phyloP scores from a whole-genome alignment of 306 rosid genomes.

The Vigna mungo region DNA sequence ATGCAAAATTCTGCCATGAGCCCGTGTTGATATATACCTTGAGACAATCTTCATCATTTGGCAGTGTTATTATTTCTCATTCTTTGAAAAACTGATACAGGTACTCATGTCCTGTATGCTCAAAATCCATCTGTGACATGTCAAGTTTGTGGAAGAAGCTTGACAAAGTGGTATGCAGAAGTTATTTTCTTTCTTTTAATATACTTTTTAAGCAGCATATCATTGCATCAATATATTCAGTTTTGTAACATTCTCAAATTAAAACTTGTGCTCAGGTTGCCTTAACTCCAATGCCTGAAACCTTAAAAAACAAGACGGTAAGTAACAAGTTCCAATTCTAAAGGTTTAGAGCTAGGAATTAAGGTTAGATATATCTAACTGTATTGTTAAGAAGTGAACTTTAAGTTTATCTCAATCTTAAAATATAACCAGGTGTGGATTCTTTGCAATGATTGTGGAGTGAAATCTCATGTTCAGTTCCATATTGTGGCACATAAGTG shows the following conservation, averaged over 20 bases:
- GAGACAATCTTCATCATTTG: neutral
- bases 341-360: neutral
- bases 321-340: conserved; percentile 19
- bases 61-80: neutral
- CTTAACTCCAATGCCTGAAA: conserved; percentile 71
- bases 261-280: conserved; percentile 58
- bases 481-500: conserved; percentile 74
- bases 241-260: conserved; percentile 35
- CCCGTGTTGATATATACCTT: neutral
- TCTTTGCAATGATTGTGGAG: conserved; percentile 81
- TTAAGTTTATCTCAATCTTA: neutral
- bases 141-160: conserved; percentile 66
- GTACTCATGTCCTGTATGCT: conserved; percentile 80
- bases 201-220: neutral
- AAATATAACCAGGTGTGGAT: conserved; percentile 66
- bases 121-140: conserved; percentile 77
- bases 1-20: conserved; percentile 15
- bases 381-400: neutral
- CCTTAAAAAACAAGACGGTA: conserved; percentile 63
- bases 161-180: conserved; percentile 65
- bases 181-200: neutral
- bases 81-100: conserved; percentile 46
- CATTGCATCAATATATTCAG: neutral
- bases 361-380: conserved; percentile 1
- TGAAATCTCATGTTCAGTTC: conserved; percentile 60